These are phyloP conservation scores for Gossypium laxum DNA, from an alignment of 441 rosid genomes.

Conservation along the genomic window DNA sequence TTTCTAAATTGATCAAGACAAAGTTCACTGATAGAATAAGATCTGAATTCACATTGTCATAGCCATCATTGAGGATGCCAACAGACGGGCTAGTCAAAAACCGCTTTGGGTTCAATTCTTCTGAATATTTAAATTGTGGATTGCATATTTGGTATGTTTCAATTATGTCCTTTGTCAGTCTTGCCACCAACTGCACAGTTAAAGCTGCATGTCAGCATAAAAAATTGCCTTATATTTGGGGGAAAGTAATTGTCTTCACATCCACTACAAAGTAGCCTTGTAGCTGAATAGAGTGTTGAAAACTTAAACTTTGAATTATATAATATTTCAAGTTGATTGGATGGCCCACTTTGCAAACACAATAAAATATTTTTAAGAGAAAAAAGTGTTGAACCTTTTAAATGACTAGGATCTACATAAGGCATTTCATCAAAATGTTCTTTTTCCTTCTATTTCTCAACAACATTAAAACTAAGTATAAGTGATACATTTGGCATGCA, in stretches of 20 bases:
- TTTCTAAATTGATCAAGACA: conserved; percentile 57
- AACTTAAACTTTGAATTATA: background rate
- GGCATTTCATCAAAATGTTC: background rate
- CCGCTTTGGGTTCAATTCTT: conserved; percentile 89
- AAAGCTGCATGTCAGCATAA: conserved; percentile 27
- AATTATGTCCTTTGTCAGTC: conserved; percentile 81
- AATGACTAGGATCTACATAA: background rate
- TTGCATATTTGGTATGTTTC: conserved; percentile 84
- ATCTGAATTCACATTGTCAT: conserved; percentile 90
- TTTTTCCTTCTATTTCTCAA: background rate
- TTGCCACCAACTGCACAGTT: conserved; percentile 68
- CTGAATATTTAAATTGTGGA: conserved; percentile 82
- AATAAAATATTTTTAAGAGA: background rate
- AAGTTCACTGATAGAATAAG: conserved; percentile 79
- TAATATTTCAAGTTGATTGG: background rate
- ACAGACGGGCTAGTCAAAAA: conserved; percentile 88
- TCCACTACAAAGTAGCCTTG: background rate
- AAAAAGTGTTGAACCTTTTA: background rate
- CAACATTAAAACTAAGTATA: background rate
- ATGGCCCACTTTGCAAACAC: background rate
- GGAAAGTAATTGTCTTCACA: background rate
- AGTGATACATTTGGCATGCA: background rate
- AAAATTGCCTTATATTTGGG: conserved; percentile 13
- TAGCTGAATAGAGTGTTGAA: background rate
- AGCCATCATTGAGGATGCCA: conserved; percentile 91